Evolutionary conservation across 1,284 basidiomycete genomes (phyloP), one percentile per base, ranked within the genome.

Genomic region (Moesziomyces sp.): DNA sequence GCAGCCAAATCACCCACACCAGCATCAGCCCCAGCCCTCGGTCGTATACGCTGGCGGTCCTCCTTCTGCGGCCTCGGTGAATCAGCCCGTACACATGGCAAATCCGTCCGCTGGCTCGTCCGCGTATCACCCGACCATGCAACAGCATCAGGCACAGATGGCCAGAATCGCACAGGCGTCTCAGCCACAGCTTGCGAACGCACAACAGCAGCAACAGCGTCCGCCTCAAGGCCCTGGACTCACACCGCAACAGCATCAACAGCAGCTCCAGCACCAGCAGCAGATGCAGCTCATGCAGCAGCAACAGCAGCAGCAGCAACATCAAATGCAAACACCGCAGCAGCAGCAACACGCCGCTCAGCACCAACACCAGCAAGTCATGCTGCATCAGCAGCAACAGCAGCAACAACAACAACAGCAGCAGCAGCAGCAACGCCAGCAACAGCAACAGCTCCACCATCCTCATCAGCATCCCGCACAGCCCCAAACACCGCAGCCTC

Each of bases 91-190:
- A 13, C 59, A 62, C 42, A 53, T 65, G 50, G 46, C 52, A 18
- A 66, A 58, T 34, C 42, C 30, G n/a, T n/a, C 26, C 5, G 40
- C 53, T 16, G 58, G 49, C 19, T 56, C 71, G 8, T 64, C 71
- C 10, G 71, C 65, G 8, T 74, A 74, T 18, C 71, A 73, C 18
- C 70, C 70, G 16, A 67, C 58, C 2, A 73, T 73, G 70, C 70
- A 67, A 47, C 70, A 67, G 47, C 70, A 73, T 44, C 70, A 73
- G 34, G 70, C 70, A 8, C 70, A 73, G 50, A 58, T 73, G 55
- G 59, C 69, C 11, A 30, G 70, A 7, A 67, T 73, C n/a, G 64
- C 64, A 3, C 68, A 65, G 42, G 56, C 57, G 9, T 47, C 46
- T 56, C 67, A 71, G 40, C 51, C 58, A n/a, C 62, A 61, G 18